Base-by-base conservation (phyloP, 78 protist genomes). In the Paratrimastix pyriformis region DNA sequence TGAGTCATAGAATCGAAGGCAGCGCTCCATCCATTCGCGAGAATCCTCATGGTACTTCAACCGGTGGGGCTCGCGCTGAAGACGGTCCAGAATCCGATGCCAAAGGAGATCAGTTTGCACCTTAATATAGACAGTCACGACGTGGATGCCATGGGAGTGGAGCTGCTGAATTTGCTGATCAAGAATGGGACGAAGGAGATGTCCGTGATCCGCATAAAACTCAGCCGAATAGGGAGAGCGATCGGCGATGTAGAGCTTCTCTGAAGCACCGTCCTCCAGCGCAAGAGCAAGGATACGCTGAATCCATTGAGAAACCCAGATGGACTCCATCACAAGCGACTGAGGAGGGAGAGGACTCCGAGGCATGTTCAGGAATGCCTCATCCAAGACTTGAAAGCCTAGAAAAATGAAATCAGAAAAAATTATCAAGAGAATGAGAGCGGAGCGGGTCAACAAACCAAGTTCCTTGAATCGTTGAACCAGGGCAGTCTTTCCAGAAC, bases 171-270 rank as follows among this genome's bases (percentile, higher is more conserved):
- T 60, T 38, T 65, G 70, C n/a, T 7, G 35, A 6, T 15, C 35
- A 29, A 80, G 55, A 24, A 80, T 80, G 21, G 84, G 80, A 3
- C 55, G 38, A 7, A 80, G 79, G 46, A 77, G 37, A 8, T 69
- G 74, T 26, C 84, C 80, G 44, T 72, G 2, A 2, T 2, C 26
- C 3, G 78, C 1, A 38, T 80, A 80, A 2, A 74, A 59, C 48
- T 48, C 84, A 29, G 84, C 84, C 3, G 64, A 59, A 11, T 65
- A 80, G 3, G 84, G 84, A n/a, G 79, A 73, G 3, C 84, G 64
- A 38, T 80, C 84, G 3, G 80, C 81, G 26, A 80, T 1, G 38
- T 37, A 73, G 74, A 80, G 29, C 1, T 57, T 6, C 5, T 48
- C 52, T 5, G 33, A 21, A 6, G 1, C 65, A 26, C 2, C 30